Base-by-base conservation (phyloP, 179 eudicot genomes). In the Beta macrorhiza region DNA sequence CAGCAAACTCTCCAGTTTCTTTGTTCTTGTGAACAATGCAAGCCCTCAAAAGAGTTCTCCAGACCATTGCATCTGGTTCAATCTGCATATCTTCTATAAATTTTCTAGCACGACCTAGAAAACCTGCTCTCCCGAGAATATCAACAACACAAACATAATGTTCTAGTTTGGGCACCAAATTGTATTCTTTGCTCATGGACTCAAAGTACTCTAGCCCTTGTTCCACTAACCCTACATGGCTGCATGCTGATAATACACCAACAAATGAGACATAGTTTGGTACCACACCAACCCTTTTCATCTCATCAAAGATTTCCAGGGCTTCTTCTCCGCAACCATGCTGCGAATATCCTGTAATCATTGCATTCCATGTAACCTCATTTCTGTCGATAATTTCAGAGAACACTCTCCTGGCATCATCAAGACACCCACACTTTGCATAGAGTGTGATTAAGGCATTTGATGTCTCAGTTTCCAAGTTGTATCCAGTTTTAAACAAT, bases 281-380 rank as follows among this genome's bases (percentile, higher is more conserved):
- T 82, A 70, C 64, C 75, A 82, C 64, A 79, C 81, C 89, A 42
- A 29, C 77, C 57, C 80, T 82, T 84, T 84, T 88, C 90, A 88
- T 88, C 80, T 82, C 87, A 64, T 84, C 82, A 29, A 86, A 88
- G n/a, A 82, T 77, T 67, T 82, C 72, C 55, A 88, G 64, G 45
- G 84, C 89, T 53, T 88, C 89, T 52, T 57, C 80, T 62, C 99
- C 97, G 80, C 81, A 84, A 74, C 97, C 99, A 83, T 96, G 99
- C 87, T 93, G 97, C 69, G 99, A 90, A 80, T 90, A 91, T 45
- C 94, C 96, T 58, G 98, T 87, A 53, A 96, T 94, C 91, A 94
- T 94, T 67, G 98, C 92, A 90, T 96, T 96, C 96, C 97, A 96
- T 15, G 98, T 89, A 74, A 94, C 80, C 79, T 90, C 93, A 83